Conservation (phyloP, 2,329 filamentous ascomycete genomes). For the Phialophora verrucosa region DNA sequence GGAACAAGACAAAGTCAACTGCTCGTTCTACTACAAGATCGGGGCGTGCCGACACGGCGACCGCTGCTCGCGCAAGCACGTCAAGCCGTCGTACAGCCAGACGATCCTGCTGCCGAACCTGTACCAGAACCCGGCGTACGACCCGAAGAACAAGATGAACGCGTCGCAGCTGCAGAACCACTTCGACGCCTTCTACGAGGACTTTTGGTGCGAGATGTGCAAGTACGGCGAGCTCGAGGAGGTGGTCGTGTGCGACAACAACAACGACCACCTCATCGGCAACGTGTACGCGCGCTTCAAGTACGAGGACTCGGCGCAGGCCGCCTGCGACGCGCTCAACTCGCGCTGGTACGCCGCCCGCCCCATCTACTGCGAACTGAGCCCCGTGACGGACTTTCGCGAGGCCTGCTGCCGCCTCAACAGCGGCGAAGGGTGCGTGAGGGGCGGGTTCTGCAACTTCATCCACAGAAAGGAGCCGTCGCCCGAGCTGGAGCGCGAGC, state of each 20-base stretch:
- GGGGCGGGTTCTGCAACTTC: constrained; percentile 98
- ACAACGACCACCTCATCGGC: constrained; percentile 98
- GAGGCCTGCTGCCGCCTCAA: constrained; percentile 97
- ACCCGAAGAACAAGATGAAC: constrained; percentile 97
- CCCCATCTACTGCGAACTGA: constrained; percentile 97
- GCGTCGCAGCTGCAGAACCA: constrained; percentile 95
- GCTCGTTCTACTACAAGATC: constrained; percentile 99
- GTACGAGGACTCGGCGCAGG: constrained; percentile 95
- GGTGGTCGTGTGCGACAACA: constrained; percentile 98
- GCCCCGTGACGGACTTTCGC: constrained; percentile 95
- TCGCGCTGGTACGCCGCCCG: constrained; percentile 94
- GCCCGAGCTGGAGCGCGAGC: constrained; percentile 83
- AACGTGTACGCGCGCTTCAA: constrained; percentile 99
- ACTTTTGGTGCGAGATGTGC: constrained; percentile 99
- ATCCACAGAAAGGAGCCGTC: constrained; percentile 96
- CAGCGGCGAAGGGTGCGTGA: constrained; percentile 90
- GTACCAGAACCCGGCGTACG: constrained; percentile 98
- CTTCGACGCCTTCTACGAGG: constrained; percentile 99
- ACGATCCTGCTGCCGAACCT: constrained; percentile 98
- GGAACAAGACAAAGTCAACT: constrained; percentile 98
- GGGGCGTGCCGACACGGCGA: constrained; percentile 98
- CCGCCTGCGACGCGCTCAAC: constrained; percentile 92
- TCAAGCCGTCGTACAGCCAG: constrained; percentile 97
- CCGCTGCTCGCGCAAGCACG: constrained; percentile 96
- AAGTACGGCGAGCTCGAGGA: constrained; percentile 98